Evolutionary conservation across 345 rosid species (phyloP).

Genomic region (Populus ilicifolia): DNA sequence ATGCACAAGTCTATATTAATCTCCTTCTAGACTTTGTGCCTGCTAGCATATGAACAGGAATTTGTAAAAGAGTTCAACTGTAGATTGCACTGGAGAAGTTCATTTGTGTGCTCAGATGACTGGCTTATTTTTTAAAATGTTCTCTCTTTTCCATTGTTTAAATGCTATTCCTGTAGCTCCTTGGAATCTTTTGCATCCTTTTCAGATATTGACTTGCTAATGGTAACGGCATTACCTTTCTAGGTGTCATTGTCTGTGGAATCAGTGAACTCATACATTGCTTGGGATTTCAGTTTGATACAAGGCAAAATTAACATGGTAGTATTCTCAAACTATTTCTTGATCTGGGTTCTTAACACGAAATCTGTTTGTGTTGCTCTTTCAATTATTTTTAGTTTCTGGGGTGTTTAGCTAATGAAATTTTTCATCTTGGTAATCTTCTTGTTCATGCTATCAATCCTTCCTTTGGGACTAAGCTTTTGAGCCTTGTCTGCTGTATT

Average conservation of each 20-base stretch:
- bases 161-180: not conserved
- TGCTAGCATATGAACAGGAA: not conserved
- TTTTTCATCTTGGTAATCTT: not conserved
- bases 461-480: not conserved
- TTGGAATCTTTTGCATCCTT: not conserved
- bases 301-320: constrained; percentile 88
- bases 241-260: constrained; percentile 83
- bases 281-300: constrained; percentile 86
- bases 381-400: not conserved
- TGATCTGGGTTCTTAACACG: not conserved
- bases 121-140: not conserved
- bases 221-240: constrained; percentile 15
- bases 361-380: not conserved
- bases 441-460: not conserved
- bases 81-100: not conserved
- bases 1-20: not conserved
- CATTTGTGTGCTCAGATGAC: not conserved
- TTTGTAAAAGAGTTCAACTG: not conserved
- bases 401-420: not conserved
- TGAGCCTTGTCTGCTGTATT: not conserved
- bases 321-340: constrained; percentile 26
- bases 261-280: constrained; percentile 82
- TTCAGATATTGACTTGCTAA: not conserved
- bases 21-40: not conserved
- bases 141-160: not conserved